A percentile compares a stretch with the other conserved stretches of the same genome.
These are phyloP conservation scores for Pleoardoris graminearum DNA, from an alignment of 2,329 filamentous ascomycete genomes.

Conservation along the genomic window DNA sequence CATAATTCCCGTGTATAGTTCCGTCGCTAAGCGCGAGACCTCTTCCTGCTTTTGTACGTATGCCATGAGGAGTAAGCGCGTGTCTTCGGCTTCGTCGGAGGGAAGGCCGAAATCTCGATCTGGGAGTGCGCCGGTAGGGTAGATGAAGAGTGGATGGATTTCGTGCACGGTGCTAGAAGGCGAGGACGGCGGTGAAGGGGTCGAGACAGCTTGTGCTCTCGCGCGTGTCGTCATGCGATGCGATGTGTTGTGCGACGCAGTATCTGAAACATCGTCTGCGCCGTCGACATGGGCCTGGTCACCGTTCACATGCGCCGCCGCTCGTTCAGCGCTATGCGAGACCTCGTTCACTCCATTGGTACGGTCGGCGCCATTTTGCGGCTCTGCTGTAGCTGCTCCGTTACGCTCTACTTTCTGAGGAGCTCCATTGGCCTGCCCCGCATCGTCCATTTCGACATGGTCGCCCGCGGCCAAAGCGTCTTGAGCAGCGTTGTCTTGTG, in stretches of 20 bases:
- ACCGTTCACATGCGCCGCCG: constrained; percentile 28
- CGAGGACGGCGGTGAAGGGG: constrained; percentile 48
- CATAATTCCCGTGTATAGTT: constrained; percentile 71
- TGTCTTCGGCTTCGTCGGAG: constrained; percentile 74
- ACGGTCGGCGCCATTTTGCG: constrained; percentile 22
- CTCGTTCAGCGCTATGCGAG: constrained; percentile 16
- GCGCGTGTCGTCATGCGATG: constrained; percentile 61
- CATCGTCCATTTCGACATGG: constrained; percentile 38
- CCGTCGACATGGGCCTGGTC: constrained; percentile 24
- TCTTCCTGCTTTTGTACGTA: constrained; percentile 89
- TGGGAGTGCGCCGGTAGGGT: constrained; percentile 63
- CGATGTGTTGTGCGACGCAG: constrained; percentile 48
- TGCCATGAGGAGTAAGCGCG: constrained; percentile 70
- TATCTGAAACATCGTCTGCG: constrained; percentile 48
- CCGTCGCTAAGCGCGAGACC: constrained; percentile 70
- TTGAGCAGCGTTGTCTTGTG: constrained; percentile 6
- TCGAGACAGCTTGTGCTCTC: constrained; percentile 52
- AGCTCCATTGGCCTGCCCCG: constrained; percentile 22
- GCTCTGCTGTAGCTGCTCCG: constrained; percentile 10
- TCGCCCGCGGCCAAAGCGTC: constrained; percentile 17
- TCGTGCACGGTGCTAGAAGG: constrained; percentile 56
- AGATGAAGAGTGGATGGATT: constrained; percentile 75
- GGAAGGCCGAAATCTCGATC: constrained; percentile 75
- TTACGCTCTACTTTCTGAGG: constrained; percentile 15
- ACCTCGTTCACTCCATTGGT: constrained; percentile 26